Conservation (phyloP, 306 rosid genomes). For the Lablab purpureus region DNA sequence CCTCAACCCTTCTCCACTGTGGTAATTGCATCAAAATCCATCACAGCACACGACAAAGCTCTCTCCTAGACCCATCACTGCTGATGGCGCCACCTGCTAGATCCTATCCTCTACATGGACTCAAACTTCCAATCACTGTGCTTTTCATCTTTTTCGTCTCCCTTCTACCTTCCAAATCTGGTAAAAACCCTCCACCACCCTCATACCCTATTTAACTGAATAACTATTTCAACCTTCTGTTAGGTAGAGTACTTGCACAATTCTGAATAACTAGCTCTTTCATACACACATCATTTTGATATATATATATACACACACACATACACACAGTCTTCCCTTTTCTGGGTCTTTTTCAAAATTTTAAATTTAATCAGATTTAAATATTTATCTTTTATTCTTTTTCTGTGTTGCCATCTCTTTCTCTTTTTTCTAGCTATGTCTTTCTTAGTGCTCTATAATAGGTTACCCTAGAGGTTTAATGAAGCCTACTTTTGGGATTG, state of each 20-base stretch:
- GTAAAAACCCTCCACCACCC: slow-evolving; percentile 46
- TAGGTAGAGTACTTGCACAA: not conserved
- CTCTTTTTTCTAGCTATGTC: not conserved
- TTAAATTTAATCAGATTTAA: not conserved
- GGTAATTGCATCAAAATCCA: slow-evolving; percentile 46
- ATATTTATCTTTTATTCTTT: not conserved
- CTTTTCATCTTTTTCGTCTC: slow-evolving; percentile 67
- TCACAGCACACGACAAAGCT: not conserved
- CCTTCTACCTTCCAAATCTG: slow-evolving; percentile 62
- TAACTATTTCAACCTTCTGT: slow-evolving; percentile 19
- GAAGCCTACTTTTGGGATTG: not conserved
- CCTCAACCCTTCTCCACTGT: slow-evolving; percentile 45
- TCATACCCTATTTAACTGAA: slow-evolving; percentile 32
- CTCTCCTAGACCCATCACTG: slow-evolving; percentile 5
- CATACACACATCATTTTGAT: not conserved
- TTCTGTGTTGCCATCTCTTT: not conserved
- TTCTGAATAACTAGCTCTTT: not conserved
- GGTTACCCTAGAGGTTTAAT: not conserved
- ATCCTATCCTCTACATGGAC: slow-evolving; percentile 50
- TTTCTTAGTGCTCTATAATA: not conserved
- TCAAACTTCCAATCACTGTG: slow-evolving; percentile 58
- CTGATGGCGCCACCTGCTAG: slow-evolving; percentile 58
- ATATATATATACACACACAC: too few relatives aligned
- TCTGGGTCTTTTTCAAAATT: not conserved
- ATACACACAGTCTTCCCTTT: not conserved